Percentiles rank a stretch among this genome's conserved stretches.
Evolutionary conservation across 257 asterid genomes (phyloP).

Genomic region (Solanum chiquidenum): DNA sequence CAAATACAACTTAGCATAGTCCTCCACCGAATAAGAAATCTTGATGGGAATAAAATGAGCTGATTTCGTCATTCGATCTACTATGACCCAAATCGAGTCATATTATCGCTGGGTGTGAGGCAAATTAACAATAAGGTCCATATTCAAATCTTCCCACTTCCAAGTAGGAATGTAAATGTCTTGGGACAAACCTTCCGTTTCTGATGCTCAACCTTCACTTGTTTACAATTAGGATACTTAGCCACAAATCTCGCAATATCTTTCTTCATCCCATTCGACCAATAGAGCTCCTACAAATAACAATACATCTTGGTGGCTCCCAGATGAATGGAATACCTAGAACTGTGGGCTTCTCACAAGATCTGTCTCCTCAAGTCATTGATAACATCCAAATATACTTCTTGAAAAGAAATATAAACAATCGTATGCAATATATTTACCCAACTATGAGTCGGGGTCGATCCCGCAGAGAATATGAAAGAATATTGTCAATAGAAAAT

Average conservation of each 20-base stretch:
- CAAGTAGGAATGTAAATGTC: not conserved
- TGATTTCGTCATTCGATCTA: not conserved
- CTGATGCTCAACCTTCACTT: not conserved
- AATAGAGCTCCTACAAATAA: not conserved
- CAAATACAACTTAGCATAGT: not conserved
- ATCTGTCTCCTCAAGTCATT: not conserved
- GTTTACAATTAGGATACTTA: not conserved
- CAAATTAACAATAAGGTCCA: not conserved
- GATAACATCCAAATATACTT: too few species aligned
- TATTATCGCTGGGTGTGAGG: too few species aligned
- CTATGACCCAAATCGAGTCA: not conserved
- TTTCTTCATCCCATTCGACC: not conserved
- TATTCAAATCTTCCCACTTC: not conserved
- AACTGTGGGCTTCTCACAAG: not conserved
- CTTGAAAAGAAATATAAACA: too few species aligned
- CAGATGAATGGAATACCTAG: not conserved
- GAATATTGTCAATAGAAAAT: too few species aligned
- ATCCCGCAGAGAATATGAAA: too few species aligned
- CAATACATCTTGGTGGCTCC: not conserved
- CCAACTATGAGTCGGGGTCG: too few species aligned
- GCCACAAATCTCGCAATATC: not conserved
- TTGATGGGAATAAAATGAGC: not conserved
- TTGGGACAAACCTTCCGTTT: too few species aligned
- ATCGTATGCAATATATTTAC: too few species aligned
- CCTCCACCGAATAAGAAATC: not conserved